Base-by-base conservation (phyloP, 306 rosid species). In the Lablab purpureus region DNA sequence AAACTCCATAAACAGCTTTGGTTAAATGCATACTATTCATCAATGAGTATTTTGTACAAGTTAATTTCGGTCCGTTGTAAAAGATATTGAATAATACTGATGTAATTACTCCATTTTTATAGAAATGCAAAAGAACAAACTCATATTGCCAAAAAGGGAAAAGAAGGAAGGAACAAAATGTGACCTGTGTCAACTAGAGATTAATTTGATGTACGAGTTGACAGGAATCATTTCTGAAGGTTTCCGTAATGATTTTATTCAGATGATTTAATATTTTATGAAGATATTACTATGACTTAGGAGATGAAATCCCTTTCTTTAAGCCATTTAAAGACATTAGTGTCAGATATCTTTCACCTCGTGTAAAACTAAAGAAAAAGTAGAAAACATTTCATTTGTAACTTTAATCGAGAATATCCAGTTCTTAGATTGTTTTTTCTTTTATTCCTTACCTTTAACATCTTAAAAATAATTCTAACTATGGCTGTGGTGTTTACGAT, bases 31-130 rank as follows among this genome's bases (percentile, higher is more conserved):
- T 60, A 27, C 11, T 60, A 60, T 27, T 14, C 21, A 60, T 28
- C 21, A 28, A 60, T 25, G 11, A 60, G 17, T 27, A 60, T 6
- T 55, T 55, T 55, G 25, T 58, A 34, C 32, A 13, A 73, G 17
- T 22, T 54, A 34, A 54, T 13, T 55, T 73, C 21, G 43, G 25
- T 74, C 69, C 66, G 58, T 25, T 23, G 10, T 25, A 25, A 17
- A 58, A 58, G 69, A 74, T 41, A 10, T 58, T 74, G 45, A 58
- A 25, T 10, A 41, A 74, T 27, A 60, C 37, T 45, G 62, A 11
- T 45, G 18, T 59, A 43, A 25, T 18, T 60, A 28, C 9, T 56
- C 62, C 43, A 37, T 15, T 19, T 40, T 10, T 12, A 67, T 36
- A 67, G 13, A 67, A 67, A 67, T 43, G 73, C 45, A 46, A 68